These are phyloP conservation scores for Zygoascus tannicola DNA, from an alignment of 805 yeast species.

Conservation along the genomic window DNA sequence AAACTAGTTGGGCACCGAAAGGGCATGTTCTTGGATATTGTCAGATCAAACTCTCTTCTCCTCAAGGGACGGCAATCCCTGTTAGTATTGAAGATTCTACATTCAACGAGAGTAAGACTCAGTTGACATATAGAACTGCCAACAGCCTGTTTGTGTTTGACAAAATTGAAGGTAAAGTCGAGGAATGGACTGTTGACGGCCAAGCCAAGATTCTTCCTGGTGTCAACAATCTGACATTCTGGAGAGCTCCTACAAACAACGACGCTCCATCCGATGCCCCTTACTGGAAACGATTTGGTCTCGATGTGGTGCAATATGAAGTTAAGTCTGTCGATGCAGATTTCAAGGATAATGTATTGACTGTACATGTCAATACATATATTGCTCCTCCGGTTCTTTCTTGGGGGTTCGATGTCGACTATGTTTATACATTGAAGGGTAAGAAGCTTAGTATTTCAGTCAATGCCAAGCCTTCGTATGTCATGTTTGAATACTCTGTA, in stretches of 20 bases:
- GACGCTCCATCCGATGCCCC: constrained; percentile 24
- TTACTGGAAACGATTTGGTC: constrained; percentile 24
- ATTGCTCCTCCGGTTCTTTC: constrained; percentile 22
- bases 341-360: constrained; percentile 20
- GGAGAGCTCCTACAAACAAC: constrained; percentile 29
- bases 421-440: constrained; percentile 11
- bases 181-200: constrained; percentile 6
- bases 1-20: constrained; percentile 14
- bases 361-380: constrained; percentile 13
- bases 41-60: constrained; percentile 12
- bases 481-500: background rate
- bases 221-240: constrained; percentile 16
- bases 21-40: constrained; percentile 24
- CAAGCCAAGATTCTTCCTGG: constrained; percentile 7
- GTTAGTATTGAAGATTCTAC: background rate
- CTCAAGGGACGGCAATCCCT: background rate
- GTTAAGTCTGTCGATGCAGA: constrained; percentile 22
- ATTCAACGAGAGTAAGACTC: background rate
- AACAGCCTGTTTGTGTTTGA: constrained; percentile 5
- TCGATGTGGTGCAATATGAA: constrained; percentile 6
- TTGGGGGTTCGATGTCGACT: constrained; percentile 21
- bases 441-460: constrained; percentile 3
- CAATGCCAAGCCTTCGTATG: constrained; percentile 2
- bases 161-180: constrained; percentile 6
- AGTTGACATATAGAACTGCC: background rate